Evolutionary conservation across 129 eudicot species (phyloP), one percentile per base, ranked within the genome.

Genomic region (Flaveria bidentis): DNA sequence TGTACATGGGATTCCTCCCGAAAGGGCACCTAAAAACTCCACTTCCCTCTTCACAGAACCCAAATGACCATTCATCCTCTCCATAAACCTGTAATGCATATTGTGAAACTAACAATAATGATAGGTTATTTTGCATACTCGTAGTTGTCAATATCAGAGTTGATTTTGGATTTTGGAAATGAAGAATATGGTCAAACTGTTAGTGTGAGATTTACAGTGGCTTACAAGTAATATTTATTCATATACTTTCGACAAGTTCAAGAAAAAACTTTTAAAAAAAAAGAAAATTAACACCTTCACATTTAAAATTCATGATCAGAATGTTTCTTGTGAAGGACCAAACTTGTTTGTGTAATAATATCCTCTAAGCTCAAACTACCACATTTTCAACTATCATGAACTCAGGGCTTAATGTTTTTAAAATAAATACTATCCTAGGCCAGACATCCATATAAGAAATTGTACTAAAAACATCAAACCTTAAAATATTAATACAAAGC

Each of bases 61-160:
- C 98, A 71, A 93, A 93, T 6, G 98, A 93, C 98, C 98, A 93
- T 75, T 93, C 98, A 5, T 93, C 96, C 6, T 85, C 93, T 72
- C 96, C 98, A 78, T 82, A 87, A 53, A 93, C 85, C 98, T 93
- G 88, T 45, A 23, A 80, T 52, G 23, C 16, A 68, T 74, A 52
- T 64, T 33, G 42, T 41, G 11, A 73, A 22, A 45, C 78, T 12
- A 58, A 45, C 6, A 49, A 26, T 56, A n/a, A 52, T 9, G 55
- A 41, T 23, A 12, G n/a, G 46, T 33, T 41, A 12, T 71, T 25
- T 50, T 49, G n/a, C 17, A 18, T 52, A 52, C 22, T 51, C 5
- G 22, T 51, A 16, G 20, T 6, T 72, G 51, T 17, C 16, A 17
- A 11, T 36, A 39, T 18, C 28, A 49, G 47, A 50, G 39, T 53